Evolutionary conservation across 352 stramenopile species (phyloP).

Genomic region (Pilasporangium apinafurcum): DNA sequence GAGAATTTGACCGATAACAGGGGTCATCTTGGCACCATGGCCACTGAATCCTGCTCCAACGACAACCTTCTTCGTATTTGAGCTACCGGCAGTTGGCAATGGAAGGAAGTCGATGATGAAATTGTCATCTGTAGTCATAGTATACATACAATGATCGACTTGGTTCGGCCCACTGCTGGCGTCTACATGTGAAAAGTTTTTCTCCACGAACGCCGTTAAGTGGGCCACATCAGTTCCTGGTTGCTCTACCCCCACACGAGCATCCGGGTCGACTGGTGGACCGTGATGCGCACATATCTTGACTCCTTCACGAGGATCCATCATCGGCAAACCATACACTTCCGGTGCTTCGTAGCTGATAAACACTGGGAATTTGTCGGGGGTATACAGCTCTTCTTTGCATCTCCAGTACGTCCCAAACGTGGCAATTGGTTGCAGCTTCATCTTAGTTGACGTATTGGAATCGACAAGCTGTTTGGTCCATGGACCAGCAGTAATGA

Average conservation of each 20-base stretch:
- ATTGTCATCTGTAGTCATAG: slow-evolving; percentile 67
- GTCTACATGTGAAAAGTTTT: slow-evolving; percentile 48
- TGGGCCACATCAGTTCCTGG: slow-evolving; percentile 10
- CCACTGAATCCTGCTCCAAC: slow-evolving; percentile 71
- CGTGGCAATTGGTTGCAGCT: slow-evolving; percentile 49
- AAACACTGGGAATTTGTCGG: slow-evolving; percentile 52
- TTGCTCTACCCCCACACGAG: slow-evolving; percentile 26
- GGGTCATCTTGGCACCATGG: slow-evolving; percentile 83
- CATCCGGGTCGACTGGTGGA: slow-evolving; percentile 33
- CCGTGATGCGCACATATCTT: slow-evolving; percentile 73
- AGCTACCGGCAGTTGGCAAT: slow-evolving; percentile 2
- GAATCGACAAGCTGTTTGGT: slow-evolving; percentile 30
- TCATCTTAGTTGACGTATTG: slow-evolving; percentile 14
- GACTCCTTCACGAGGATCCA: slow-evolving; percentile 33
- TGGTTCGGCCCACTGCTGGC: slow-evolving; percentile 23
- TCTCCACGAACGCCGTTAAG: slow-evolving; percentile 27
- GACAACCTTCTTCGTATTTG: slow-evolving; percentile 38
- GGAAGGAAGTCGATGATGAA: slow-evolving; percentile 68
- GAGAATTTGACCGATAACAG: slow-evolving; percentile 77
- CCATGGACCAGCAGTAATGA: slow-evolving; percentile 55
- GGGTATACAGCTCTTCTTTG: slow-evolving; percentile 29
- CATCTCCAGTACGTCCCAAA: slow-evolving; percentile 66
- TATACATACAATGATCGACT: slow-evolving; percentile 79
- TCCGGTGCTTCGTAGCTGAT: slow-evolving; percentile 51
- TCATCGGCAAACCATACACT: slow-evolving; percentile 50